A percentile compares a stretch with the other conserved stretches of the same genome.
phyloP scores from a whole-genome alignment of 495 filamentous ascomycete species.

The Ramalina peruviana region DNA sequence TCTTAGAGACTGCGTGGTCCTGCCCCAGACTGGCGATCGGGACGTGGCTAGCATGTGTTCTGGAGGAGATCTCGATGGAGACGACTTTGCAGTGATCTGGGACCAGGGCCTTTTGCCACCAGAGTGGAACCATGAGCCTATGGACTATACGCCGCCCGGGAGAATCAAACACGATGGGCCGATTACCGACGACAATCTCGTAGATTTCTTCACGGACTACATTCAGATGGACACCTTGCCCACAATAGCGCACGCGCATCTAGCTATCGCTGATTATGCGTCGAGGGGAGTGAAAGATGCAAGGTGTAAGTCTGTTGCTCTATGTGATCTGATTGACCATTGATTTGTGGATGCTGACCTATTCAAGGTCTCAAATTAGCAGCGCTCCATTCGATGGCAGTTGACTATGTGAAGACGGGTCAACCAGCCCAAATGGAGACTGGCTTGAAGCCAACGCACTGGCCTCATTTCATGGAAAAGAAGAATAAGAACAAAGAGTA shows the following conservation, averaged over 20 bases:
- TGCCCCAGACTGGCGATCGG: constrained; percentile 71
- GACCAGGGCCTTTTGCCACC: constrained; percentile 58
- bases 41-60: constrained; percentile 89
- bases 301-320: constrained; percentile 37
- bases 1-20: constrained; percentile 71
- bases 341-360: neutral
- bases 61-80: constrained; percentile 89
- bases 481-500: constrained; percentile 40
- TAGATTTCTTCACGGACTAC: constrained; percentile 75
- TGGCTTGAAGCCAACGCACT: constrained; percentile 42
- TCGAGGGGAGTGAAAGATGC: constrained; percentile 47
- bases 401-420: constrained; percentile 91
- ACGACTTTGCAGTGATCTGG: constrained; percentile 94
- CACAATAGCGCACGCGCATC: constrained; percentile 69
- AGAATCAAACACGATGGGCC: constrained; percentile 37
- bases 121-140: constrained; percentile 56
- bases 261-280: constrained; percentile 58
- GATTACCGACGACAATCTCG: constrained; percentile 56
- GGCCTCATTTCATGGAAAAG: constrained; percentile 92
- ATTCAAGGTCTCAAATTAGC: constrained; percentile 50
- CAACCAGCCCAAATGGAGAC: constrained; percentile 52
- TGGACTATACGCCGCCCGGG: constrained; percentile 49
- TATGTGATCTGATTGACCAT: neutral
- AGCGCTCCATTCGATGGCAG: constrained; percentile 71
- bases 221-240: constrained; percentile 85